These are phyloP conservation scores for Malbranchea zuffiana DNA, from an alignment of 2,329 filamentous ascomycete genomes.

Conservation along the genomic window DNA sequence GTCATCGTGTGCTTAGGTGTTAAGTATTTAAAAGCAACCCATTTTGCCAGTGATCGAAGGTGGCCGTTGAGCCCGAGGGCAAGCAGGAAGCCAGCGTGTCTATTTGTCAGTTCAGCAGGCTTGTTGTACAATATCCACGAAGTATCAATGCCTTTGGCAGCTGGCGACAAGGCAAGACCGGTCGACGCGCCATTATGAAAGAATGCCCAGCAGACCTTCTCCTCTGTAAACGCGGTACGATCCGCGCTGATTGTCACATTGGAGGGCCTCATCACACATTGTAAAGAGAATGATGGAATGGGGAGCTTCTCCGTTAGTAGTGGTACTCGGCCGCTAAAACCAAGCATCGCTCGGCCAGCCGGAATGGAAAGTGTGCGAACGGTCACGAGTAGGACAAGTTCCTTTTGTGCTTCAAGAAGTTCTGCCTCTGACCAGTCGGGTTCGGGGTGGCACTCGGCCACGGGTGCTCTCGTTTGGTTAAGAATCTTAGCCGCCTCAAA, in stretches of 20 bases:
- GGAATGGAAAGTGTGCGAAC: slow-evolving; percentile 81
- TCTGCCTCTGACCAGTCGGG: slow-evolving; percentile 75
- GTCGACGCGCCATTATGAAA: slow-evolving; percentile 95
- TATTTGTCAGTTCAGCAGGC: slow-evolving; percentile 79
- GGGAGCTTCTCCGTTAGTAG: slow-evolving; percentile 86
- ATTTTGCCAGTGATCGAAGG: slow-evolving; percentile 87
- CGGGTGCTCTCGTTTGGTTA: slow-evolving; percentile 70
- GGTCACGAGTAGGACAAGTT: slow-evolving; percentile 74
- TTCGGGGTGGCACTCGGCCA: slow-evolving; percentile 64
- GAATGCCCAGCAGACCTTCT: slow-evolving; percentile 97
- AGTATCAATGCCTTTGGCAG: slow-evolving; percentile 88
- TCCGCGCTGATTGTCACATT: slow-evolving; percentile 92
- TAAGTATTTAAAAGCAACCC: slow-evolving; percentile 98
- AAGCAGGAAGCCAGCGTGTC: slow-evolving; percentile 89
- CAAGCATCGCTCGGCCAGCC: slow-evolving; percentile 73
- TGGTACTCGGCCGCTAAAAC: slow-evolving; percentile 77
- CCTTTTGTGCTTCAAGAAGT: slow-evolving; percentile 84
- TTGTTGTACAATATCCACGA: slow-evolving; percentile 99
- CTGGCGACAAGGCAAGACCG: slow-evolving; percentile 77
- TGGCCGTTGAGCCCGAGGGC: slow-evolving; percentile 90
- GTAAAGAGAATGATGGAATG: slow-evolving; percentile 81
- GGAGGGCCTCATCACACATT: slow-evolving; percentile 81
- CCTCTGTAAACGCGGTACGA: slow-evolving; percentile 75
- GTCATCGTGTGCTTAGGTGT: slow-evolving; percentile 99
- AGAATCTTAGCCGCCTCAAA: slow-evolving; percentile 75